Evolutionary conservation across 139 green algal genomes (phyloP), one percentile per base, ranked within the genome.

Genomic region (Ostreobium quekettii): DNA sequence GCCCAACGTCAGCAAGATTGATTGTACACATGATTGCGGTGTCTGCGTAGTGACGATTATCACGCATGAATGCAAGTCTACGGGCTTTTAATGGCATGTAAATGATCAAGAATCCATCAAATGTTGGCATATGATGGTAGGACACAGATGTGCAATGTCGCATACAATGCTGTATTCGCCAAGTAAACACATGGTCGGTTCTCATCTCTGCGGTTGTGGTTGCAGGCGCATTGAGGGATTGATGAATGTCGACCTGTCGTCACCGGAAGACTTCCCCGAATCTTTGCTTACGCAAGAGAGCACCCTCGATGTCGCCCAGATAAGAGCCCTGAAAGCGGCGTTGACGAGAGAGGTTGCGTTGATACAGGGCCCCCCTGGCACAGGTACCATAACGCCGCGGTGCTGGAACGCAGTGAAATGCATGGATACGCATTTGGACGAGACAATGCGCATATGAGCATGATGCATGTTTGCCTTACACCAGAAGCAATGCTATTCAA

Each of bases 361-460:
- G 22, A 79, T 93, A 1, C 86, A 93, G 60, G 86, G 86, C 0
- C 86, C 86, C 4, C 86, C 86, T 38, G 85, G 85, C 28, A 86
- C 80, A 53, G 84, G 84, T 75, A 77, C 75, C n/a, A n/a, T n/a
- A n/a, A n/a, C n/a, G n/a, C n/a, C n/a, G n/a, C n/a, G n/a, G n/a
- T n/a, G n/a, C n/a, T n/a, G n/a, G n/a, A n/a, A n/a, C n/a, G n/a
- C n/a, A n/a, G n/a, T n/a, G n/a, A n/a, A n/a, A n/a, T n/a, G n/a
- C n/a, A n/a, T n/a, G n/a, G n/a, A n/a, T n/a, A n/a, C n/a, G n/a
- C n/a, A n/a, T n/a, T n/a, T n/a, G n/a, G n/a, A n/a, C n/a, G n/a
- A n/a, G n/a, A n/a, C n/a, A n/a, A n/a, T n/a, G n/a, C n/a, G n/a
- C n/a, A n/a, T n/a, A n/a, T n/a, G n/a, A n/a, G n/a, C n/a, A n/a